Evolutionary conservation across 768 basidiomycete genomes (phyloP).

Genomic region (Baorangia bicolor): DNA sequence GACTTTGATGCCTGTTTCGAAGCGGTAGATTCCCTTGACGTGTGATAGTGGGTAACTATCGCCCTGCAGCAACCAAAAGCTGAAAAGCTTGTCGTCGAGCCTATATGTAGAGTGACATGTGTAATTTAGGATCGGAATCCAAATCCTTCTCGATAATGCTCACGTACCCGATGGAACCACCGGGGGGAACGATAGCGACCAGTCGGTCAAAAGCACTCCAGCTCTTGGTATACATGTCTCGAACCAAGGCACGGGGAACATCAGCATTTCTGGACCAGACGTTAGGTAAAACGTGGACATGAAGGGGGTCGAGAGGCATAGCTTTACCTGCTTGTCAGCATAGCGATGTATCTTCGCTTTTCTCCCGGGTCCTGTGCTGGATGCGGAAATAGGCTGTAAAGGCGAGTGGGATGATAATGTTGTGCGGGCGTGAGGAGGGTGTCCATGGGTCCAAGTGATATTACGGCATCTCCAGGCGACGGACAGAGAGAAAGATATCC

Average conservation of each 20-base stretch:
- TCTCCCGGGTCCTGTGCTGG: conserved; percentile 77
- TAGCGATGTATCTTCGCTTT: conserved; percentile 70
- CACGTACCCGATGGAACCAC: conserved; percentile 81
- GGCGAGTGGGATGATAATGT: conserved; percentile 70
- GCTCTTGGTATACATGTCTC: conserved; percentile 90
- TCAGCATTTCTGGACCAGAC: conserved; percentile 65
- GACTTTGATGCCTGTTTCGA: conserved; percentile 86
- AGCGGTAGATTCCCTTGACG: conserved; percentile 83
- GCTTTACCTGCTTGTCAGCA: conserved; percentile 64
- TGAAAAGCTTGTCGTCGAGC: conserved; percentile 90
- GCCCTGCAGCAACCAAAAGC: conserved; percentile 83
- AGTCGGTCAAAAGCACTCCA: conserved; percentile 91
- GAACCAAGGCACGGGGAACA: conserved; percentile 77
- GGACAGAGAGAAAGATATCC: conserved; percentile 77
- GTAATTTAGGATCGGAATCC: not conserved
- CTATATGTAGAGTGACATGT: conserved; percentile 34
- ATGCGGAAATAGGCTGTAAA: conserved; percentile 76
- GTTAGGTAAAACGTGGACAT: not conserved
- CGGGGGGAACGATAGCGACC: conserved; percentile 87
- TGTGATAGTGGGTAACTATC: conserved; percentile 74
- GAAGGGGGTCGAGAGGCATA: not conserved
- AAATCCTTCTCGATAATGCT: conserved; percentile 1
- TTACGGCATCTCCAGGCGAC: conserved; percentile 67
- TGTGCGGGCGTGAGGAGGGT: conserved; percentile 71
- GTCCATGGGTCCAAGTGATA: conserved; percentile 83